These are phyloP conservation scores for Labyrinthula sp. DNA, from an alignment of 352 stramenopile species.

Conservation along the genomic window DNA sequence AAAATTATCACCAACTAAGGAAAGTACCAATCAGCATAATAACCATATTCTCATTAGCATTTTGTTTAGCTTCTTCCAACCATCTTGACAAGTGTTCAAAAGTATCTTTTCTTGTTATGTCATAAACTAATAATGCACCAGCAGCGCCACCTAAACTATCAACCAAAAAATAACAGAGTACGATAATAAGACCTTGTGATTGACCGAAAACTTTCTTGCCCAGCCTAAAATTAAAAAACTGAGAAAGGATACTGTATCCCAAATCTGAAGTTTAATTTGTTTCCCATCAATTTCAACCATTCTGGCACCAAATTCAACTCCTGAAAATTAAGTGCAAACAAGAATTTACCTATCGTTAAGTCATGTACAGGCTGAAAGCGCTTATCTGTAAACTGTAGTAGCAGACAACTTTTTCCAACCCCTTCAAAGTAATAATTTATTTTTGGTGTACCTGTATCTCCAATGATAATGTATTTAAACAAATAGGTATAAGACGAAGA, in stretches of 20 bases:
- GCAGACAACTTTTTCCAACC: constrained; percentile 96
- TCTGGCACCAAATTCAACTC: constrained; percentile 92
- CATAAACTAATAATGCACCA: constrained; percentile 87
- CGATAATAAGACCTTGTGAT: constrained; percentile 98
- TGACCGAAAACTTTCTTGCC: constrained; percentile 95
- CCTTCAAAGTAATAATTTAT: constrained; percentile 40
- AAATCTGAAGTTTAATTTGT: constrained; percentile 80
- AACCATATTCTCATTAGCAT: constrained; percentile 95
- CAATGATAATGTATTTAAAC: constrained; percentile 98
- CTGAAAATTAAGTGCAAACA: too few species aligned
- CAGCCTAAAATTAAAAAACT: constrained; percentile 51
- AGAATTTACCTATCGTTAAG: constrained; percentile 97
- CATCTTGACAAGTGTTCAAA: constrained; percentile 95
- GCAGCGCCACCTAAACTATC: too few species aligned
- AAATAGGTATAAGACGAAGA: constrained; percentile 81
- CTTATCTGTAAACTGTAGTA: constrained; percentile 99
- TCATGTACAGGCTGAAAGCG: constrained; percentile 96
- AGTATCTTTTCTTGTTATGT: constrained; percentile 91
- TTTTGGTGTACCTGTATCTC: constrained; percentile 66
- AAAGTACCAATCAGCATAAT: constrained; percentile 99
- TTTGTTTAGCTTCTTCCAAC: constrained; percentile 91
- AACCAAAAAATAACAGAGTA: too few species aligned
- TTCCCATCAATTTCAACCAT: constrained; percentile 92
- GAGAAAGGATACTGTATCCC: constrained; percentile 58
- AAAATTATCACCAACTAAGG: too few species aligned